These are phyloP conservation scores for Usnea hakonensis DNA, from an alignment of 495 filamentous ascomycete species.

Conservation along the genomic window DNA sequence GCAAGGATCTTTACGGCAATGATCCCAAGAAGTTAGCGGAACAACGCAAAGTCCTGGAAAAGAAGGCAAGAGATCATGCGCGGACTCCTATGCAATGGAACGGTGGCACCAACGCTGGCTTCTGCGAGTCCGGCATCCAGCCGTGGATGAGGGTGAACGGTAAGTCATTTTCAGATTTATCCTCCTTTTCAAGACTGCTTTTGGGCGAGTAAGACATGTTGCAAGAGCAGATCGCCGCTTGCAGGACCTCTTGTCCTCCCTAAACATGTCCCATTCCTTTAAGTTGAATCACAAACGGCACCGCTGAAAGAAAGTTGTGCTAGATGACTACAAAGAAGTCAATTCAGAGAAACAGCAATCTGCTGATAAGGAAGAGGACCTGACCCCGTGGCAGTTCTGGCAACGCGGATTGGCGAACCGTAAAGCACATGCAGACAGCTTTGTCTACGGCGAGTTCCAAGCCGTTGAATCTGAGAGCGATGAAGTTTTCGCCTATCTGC, in stretches of 20 bases:
- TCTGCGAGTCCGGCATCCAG: constrained; percentile 33
- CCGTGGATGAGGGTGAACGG: constrained; percentile 56
- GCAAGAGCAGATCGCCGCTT: too few species aligned
- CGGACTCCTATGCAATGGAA: constrained; percentile 59
- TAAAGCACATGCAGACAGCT: constrained; percentile 36
- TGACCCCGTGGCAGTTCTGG: constrained; percentile 40
- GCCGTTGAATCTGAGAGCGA: constrained; percentile 21
- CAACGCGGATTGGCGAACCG: constrained; percentile 31
- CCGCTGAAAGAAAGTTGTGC: too few species aligned
- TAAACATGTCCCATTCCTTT: too few species aligned
- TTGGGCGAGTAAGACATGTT: too few species aligned
- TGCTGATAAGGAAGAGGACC: constrained; percentile 12
- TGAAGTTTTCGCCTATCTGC: constrained; percentile 35
- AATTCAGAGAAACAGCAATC: constrained; percentile 43
- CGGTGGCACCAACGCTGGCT: constrained; percentile 44
- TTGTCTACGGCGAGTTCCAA: constrained; percentile 35
- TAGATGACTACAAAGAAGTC: constrained; percentile 41
- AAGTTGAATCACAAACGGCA: too few species aligned
- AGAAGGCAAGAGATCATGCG: constrained; percentile 53
- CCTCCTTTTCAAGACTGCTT: too few species aligned
- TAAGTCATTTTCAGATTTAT: too few species aligned
- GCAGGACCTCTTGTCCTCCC: too few species aligned
- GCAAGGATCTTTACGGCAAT: constrained; percentile 19
- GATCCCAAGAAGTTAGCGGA: constrained; percentile 33
- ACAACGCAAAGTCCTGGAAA: constrained; percentile 35